A percentile compares a stretch with the other conserved stretches of the same genome.
These are phyloP conservation scores for Elsinoe perseae DNA, from an alignment of 2,329 filamentous ascomycete genomes.

Conservation along the genomic window DNA sequence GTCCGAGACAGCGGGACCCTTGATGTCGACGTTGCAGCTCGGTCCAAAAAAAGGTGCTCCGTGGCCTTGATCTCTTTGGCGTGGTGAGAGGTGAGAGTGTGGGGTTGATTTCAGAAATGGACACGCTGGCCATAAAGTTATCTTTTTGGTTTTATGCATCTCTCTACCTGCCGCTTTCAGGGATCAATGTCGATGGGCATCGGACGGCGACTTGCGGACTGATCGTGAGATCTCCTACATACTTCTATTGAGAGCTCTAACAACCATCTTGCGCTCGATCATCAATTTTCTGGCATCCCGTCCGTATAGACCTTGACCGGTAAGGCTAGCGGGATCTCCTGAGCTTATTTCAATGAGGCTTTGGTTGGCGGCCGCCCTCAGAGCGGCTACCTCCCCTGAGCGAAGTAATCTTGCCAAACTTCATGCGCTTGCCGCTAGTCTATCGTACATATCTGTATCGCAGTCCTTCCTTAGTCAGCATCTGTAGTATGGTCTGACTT, in stretches of 20 bases:
- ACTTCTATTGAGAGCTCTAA: neutral
- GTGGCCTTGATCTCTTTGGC: neutral
- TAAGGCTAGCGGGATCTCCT: conserved; percentile 9
- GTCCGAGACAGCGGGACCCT: neutral
- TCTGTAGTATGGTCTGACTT: too few relatives aligned
- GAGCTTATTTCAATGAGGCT: neutral
- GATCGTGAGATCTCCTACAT: neutral
- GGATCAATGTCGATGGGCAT: neutral
- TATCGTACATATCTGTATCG: neutral
- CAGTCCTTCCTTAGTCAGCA: neutral
- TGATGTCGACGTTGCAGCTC: conserved; percentile 15
- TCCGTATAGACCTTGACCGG: neutral
- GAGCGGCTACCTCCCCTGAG: conserved; percentile 1
- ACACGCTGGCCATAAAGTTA: conserved; percentile 1
- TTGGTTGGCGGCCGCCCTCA: neutral
- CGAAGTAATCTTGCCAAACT: too few relatives aligned
- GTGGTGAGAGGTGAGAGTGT: neutral
- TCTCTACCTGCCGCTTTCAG: conserved; percentile 1
- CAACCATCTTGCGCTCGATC: neutral
- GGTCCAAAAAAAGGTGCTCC: conserved; percentile 8
- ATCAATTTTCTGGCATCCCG: neutral
- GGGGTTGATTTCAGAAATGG: conserved; percentile 1
- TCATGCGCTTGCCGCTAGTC: too few relatives aligned
- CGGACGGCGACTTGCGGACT: neutral
- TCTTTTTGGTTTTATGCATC: neutral